A percentile compares a stretch with the other conserved stretches of the same genome.
Evolutionary conservation across 2,329 filamentous ascomycete species (phyloP).

Genomic region (Hymenoscyphus infarciens): DNA sequence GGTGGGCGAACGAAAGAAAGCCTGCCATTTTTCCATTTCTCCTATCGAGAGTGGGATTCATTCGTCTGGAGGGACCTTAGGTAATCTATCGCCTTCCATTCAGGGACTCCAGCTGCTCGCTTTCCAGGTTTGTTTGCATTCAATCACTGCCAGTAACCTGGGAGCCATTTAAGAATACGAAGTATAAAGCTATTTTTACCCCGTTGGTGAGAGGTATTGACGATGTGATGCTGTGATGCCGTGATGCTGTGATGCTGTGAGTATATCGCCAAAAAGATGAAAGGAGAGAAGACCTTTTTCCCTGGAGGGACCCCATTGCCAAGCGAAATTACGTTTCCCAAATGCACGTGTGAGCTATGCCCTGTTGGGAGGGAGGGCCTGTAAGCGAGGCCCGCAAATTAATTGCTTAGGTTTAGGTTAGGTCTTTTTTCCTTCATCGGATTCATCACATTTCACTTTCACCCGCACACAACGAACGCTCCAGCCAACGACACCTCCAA

Average conservation of each 20-base stretch:
- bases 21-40: neutral
- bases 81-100: neutral
- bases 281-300: neutral
- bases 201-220: neutral
- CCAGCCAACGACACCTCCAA: neutral
- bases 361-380: neutral
- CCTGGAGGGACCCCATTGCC: no score
- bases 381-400: neutral
- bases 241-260: neutral
- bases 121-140: neutral
- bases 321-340: neutral
- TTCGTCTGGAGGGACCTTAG: neutral
- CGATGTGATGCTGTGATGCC: neutral
- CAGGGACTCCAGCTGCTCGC: neutral
- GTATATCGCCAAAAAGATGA: neutral
- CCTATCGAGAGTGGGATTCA: neutral
- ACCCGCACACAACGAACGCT: conserved; percentile 1
- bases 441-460: conserved; percentile 1
- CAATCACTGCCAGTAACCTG: neutral
- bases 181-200: conserved; percentile 8
- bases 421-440: neutral
- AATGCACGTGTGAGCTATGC: neutral
- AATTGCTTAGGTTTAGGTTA: neutral
- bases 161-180: conserved; percentile 6
- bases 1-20: neutral